Evolutionary conservation across 192 early-diverging fungal species (phyloP).

Genomic region (Entomortierella beljakovae): DNA sequence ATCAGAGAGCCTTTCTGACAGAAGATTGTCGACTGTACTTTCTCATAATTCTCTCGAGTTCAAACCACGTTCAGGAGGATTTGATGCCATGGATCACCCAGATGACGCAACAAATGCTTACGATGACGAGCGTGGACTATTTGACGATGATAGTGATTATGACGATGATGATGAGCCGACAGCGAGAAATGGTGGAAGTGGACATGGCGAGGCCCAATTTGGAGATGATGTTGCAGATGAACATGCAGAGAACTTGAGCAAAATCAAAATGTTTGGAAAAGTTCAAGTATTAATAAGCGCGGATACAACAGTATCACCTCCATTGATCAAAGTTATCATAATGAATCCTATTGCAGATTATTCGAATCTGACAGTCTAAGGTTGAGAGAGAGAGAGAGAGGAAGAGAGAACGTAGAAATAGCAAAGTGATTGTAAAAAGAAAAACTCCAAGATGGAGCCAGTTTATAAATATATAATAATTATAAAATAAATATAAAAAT

Average conservation of each 20-base stretch:
- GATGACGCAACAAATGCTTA: conserved; percentile 55
- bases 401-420: too few species aligned
- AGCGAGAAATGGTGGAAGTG: not conserved
- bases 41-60: conserved; percentile 1
- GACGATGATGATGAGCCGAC: conserved; percentile 48
- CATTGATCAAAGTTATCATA: conserved; percentile 66
- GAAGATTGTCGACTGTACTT: conserved; percentile 11
- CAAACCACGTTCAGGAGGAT: conserved; percentile 11
- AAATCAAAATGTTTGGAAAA: conserved; percentile 59
- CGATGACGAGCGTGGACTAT: conserved; percentile 62
- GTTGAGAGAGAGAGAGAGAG: not conserved
- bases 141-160: conserved; percentile 62
- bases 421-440: too few species aligned
- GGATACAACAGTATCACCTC: conserved; percentile 64
- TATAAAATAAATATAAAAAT: too few species aligned
- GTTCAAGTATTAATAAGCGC: conserved; percentile 61
- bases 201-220: conserved; percentile 19
- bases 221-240: conserved; percentile 45
- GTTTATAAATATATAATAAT: too few species aligned
- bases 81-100: conserved; percentile 45
- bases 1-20: conserved; percentile 23
- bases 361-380: not conserved
- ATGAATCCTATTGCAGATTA: conserved; percentile 59
- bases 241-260: conserved; percentile 33
- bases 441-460: too few species aligned